Base-by-base conservation (phyloP, 2,329 filamentous ascomycete genomes). In the Fusarium lyarnte region DNA sequence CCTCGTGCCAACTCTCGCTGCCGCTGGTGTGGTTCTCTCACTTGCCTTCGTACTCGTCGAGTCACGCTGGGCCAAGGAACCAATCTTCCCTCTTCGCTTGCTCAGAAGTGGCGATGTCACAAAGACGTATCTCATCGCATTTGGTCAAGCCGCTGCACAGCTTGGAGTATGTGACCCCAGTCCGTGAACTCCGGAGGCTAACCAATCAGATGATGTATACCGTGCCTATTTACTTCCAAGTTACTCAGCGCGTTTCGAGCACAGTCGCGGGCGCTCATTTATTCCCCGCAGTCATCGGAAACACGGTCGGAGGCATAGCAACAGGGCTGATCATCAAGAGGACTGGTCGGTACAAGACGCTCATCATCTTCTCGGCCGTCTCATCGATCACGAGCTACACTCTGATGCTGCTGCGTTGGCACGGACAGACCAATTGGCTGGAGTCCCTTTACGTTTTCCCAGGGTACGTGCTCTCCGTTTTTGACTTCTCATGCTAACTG, bases 181-280 rank as follows among this genome's bases (percentile, higher is more conserved):
- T n/a, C n/a, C n/a, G n/a, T n/a, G n/a, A n/a, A n/a, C n/a, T n/a
- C n/a, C n/a, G n/a, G n/a, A n/a, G n/a, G n/a, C n/a, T n/a, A n/a
- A n/a, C n/a, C n/a, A n/a, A n/a, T 21, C 1, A 76, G 74, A 75
- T 76, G 73, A 90, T 93, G 87, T 91, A 90, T 59, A 86, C 87
- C 0, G 86, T 93, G 0, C 92, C 92, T 0, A 79, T 93, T 0
- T 93, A 93, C 80, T 94, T 93, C 70, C 89, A 92, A 63, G 87
- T 91, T 2, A 91, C 90, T 0, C 82, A 86, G 9, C 82, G 84
- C 2, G 86, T 85, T 6, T 89, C 88, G 1, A 89, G 87, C 47
- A 89, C 90, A 0, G 81, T 83, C 3, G 90, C 91, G 0, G 87
- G 87, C 0, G 80, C 87, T 0, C 89, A 93, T 73, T 82, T 94